phyloP scores from a whole-genome alignment of 305 asterid genomes.

The Fraxinus floribunda region DNA sequence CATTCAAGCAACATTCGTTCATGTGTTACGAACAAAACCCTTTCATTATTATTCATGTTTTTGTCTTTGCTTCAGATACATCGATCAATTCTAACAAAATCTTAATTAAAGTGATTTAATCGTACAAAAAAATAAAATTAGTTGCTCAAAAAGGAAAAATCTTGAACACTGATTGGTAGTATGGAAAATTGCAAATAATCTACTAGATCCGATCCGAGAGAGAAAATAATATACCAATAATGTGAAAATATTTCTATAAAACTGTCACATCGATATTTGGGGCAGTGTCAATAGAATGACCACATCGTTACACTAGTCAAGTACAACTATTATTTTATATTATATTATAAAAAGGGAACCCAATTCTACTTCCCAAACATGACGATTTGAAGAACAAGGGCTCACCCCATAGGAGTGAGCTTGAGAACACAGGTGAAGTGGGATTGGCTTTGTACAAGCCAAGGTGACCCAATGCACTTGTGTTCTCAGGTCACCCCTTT shows the following conservation, averaged over 20 bases:
- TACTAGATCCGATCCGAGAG: no score
- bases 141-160: no score
- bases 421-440: conserved; percentile 26
- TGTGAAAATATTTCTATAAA: background rate
- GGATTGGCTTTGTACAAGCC: background rate
- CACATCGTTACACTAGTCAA: conserved; percentile 15
- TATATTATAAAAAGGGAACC: background rate
- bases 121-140: no score
- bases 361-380: background rate
- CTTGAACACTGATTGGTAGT: no score
- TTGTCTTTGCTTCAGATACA: background rate
- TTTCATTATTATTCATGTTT: no score
- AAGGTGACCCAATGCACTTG: background rate
- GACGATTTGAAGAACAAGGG: conserved; percentile 9
- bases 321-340: background rate
- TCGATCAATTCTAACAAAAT: background rate
- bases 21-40: background rate
- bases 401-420: conserved; percentile 28
- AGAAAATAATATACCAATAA: no score
- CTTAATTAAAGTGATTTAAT: background rate
- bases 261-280: background rate
- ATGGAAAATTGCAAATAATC: no score
- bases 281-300: conserved; percentile 20
- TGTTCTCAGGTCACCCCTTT: conserved; percentile 46
- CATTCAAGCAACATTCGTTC: background rate